Percentiles rank a stretch among this genome's conserved stretches.
Conservation (phyloP, 2,329 filamentous ascomycete genomes). For the Ascochyta lentis region DNA sequence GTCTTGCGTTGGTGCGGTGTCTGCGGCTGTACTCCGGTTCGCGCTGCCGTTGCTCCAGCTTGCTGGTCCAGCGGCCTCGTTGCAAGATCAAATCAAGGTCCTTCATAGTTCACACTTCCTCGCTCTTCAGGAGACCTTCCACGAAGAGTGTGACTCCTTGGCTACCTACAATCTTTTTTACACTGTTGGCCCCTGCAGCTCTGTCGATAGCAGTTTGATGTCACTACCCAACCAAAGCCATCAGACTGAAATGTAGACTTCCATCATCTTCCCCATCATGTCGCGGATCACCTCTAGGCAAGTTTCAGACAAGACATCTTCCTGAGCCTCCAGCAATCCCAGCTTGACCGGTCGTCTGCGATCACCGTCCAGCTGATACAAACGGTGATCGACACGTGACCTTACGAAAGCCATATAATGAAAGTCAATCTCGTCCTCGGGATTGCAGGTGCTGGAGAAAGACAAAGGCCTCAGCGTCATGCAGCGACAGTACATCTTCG, state of each 20-base stretch:
- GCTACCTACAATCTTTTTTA: conserved; percentile 52
- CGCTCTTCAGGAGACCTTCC: conserved; percentile 52
- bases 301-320: conserved; percentile 32
- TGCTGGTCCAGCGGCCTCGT: conserved; percentile 29
- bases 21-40: conserved; percentile 50
- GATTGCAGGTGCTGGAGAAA: too few relatives aligned
- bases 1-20: conserved; percentile 57
- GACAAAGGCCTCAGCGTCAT: too few relatives aligned
- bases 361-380: conserved; percentile 43
- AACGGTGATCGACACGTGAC: background rate
- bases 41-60: conserved; percentile 36
- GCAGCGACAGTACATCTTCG: too few relatives aligned
- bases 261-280: conserved; percentile 23
- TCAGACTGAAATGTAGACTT: conserved; percentile 36
- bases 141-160: conserved; percentile 61
- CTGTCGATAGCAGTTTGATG: too few relatives aligned
- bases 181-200: too few relatives aligned
- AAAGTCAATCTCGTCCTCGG: too few relatives aligned
- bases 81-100: conserved; percentile 58
- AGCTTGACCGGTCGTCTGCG: conserved; percentile 29
- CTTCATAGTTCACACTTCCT: conserved; percentile 63
- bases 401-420: too few relatives aligned
- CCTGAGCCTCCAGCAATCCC: conserved; percentile 8
- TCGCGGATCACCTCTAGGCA: conserved; percentile 30
- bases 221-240: conserved; percentile 27